Percentiles rank a stretch among this genome's conserved stretches.
phyloP scores from a whole-genome alignment of 306 rosid species.

The Castanea mollissima region DNA sequence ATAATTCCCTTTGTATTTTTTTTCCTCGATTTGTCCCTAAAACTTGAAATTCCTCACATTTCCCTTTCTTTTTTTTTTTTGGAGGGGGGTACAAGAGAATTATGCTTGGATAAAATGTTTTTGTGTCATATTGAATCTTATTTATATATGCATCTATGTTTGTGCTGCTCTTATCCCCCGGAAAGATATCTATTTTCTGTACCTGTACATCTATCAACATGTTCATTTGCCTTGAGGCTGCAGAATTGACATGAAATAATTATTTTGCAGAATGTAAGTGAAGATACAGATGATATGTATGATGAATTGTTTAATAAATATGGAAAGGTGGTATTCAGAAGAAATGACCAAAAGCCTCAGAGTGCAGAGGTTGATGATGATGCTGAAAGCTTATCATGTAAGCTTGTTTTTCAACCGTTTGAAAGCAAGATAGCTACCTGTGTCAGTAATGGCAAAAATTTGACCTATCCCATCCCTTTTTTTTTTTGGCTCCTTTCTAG shows the following conservation, averaged over 20 bases:
- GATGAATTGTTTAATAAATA: conserved; percentile 77
- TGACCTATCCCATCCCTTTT: not conserved
- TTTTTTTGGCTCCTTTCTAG: not conserved
- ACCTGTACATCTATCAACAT: not conserved
- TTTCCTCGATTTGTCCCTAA: not conserved
- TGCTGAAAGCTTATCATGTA: conserved; percentile 92
- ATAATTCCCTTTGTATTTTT: not conserved
- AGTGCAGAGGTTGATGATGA: conserved; percentile 84
- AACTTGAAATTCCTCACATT: not conserved
- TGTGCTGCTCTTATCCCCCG: not conserved
- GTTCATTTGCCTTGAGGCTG: not conserved
- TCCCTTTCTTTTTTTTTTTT: not conserved
- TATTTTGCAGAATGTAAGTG: conserved; percentile 62
- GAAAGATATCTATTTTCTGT: not conserved
- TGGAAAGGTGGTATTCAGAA: conserved; percentile 79
- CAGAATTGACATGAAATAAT: conserved; percentile 5
- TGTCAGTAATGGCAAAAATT: not conserved
- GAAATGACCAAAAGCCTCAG: conserved; percentile 58
- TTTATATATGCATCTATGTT: not conserved
- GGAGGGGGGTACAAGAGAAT: not conserved
- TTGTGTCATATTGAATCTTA: not conserved
- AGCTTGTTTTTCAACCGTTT: conserved; percentile 30
- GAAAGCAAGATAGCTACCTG: not conserved
- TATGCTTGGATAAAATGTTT: not conserved
- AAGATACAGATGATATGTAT: conserved; percentile 80